These are phyloP conservation scores for Pistacia atlantica DNA, from an alignment of 345 rosid species.

Conservation along the genomic window DNA sequence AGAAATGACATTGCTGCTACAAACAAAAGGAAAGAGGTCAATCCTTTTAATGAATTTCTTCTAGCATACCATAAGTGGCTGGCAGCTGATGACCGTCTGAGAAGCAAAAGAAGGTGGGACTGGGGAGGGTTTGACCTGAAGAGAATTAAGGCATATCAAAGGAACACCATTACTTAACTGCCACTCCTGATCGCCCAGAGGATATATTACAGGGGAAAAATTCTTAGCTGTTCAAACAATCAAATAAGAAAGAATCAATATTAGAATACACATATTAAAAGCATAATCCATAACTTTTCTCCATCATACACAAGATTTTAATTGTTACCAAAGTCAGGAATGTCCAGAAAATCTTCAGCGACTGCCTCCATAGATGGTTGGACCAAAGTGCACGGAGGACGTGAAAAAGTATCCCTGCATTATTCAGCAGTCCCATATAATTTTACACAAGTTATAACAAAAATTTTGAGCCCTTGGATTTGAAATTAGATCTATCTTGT, in stretches of 20 bases:
- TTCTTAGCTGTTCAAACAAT: constrained; percentile 56
- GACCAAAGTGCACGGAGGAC: constrained; percentile 84
- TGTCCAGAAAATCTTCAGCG: constrained; percentile 41
- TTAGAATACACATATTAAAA: background rate
- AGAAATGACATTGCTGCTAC: constrained; percentile 14
- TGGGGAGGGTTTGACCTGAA: constrained; percentile 94
- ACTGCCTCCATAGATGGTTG: constrained; percentile 82
- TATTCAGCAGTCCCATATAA: background rate
- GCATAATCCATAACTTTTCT: background rate
- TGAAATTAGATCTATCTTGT: no score
- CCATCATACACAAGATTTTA: background rate
- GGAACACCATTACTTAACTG: constrained; percentile 65
- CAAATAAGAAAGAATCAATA: background rate
- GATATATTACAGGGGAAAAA: constrained; percentile 90
- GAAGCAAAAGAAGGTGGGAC: constrained; percentile 79
- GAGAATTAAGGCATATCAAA: constrained; percentile 75
- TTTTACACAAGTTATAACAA: no score
- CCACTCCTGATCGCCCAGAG: constrained; percentile 74
- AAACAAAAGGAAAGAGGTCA: constrained; percentile 7
- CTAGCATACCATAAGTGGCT: constrained; percentile 83
- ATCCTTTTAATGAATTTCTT: constrained; percentile 3
- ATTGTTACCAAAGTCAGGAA: constrained; percentile 81
- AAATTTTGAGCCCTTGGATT: no score
- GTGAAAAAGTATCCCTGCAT: constrained; percentile 90
- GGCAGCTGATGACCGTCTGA: constrained; percentile 81